Evolutionary conservation across 306 rosid species (phyloP).

Genomic region (Dalbergia oliveri): DNA sequence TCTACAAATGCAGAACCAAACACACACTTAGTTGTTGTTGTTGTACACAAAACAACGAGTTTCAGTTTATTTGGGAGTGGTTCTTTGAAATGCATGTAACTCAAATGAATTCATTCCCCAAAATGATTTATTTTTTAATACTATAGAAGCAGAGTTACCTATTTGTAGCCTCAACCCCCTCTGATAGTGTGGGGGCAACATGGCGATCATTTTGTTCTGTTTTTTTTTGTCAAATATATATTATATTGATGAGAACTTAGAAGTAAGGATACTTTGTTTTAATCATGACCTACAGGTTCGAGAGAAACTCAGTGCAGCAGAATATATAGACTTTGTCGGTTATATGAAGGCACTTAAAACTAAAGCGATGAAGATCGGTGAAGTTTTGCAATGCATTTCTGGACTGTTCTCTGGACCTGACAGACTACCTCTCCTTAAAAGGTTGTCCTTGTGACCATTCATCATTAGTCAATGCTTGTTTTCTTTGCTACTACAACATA

Average conservation of each 20-base stretch:
- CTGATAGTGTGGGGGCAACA: background rate
- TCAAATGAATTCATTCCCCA: background rate
- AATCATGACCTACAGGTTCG: slow-evolving; percentile 66
- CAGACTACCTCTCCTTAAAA: slow-evolving; percentile 73
- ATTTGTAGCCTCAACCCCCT: background rate
- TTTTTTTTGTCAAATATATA: slow-evolving; percentile 25
- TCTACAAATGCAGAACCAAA: no score
- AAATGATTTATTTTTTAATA: background rate
- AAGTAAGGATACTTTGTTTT: slow-evolving; percentile 37
- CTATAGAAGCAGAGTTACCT: background rate
- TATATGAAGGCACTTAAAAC: slow-evolving; percentile 90
- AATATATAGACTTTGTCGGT: slow-evolving; percentile 79
- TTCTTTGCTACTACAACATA: slow-evolving; percentile 17
- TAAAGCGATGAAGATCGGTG: slow-evolving; percentile 79
- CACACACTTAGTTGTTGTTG: no score
- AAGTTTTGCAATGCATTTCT: slow-evolving; percentile 79
- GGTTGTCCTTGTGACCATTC: slow-evolving; percentile 52
- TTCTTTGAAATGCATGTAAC: background rate
- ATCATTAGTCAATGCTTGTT: slow-evolving; percentile 16
- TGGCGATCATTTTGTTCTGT: background rate
- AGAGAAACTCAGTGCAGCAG: slow-evolving; percentile 75
- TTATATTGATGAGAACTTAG: slow-evolving; percentile 24
- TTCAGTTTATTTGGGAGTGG: background rate
- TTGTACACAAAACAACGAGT: background rate
- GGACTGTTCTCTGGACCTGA: slow-evolving; percentile 81